phyloP scores from a whole-genome alignment of 352 stramenopile species.

The Globisporangium canariense region DNA sequence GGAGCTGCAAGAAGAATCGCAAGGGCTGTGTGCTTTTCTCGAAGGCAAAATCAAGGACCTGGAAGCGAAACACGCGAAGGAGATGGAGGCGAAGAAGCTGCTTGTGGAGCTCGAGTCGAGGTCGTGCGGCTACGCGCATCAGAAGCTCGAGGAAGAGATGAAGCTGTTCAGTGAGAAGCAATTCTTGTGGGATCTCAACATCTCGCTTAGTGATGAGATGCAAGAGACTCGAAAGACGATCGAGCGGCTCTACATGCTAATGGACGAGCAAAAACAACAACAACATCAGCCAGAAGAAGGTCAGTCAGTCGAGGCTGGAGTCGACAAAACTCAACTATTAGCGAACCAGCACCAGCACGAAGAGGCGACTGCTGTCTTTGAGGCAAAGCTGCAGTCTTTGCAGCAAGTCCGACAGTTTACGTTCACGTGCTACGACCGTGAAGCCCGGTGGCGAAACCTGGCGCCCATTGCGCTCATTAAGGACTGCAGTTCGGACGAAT shows the following conservation, averaged over 20 bases:
- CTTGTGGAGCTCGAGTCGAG: slow-evolving; percentile 47
- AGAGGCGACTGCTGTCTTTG: slow-evolving; percentile 39
- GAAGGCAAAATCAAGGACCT: slow-evolving; percentile 22
- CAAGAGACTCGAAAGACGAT: slow-evolving; percentile 32
- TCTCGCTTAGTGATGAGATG: slow-evolving; percentile 41
- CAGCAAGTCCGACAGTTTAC: slow-evolving; percentile 54
- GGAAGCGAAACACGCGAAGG: slow-evolving; percentile 11
- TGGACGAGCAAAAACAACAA: slow-evolving; percentile 19
- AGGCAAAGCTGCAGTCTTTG: slow-evolving; percentile 43
- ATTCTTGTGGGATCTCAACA: slow-evolving; percentile 49
- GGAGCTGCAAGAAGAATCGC: slow-evolving; percentile 32
- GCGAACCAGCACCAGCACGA: slow-evolving; percentile 25
- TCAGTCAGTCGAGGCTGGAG: neutral
- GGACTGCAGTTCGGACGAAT: slow-evolving; percentile 57
- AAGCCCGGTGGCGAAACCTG: slow-evolving; percentile 55
- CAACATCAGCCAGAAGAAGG: neutral
- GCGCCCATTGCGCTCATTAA: slow-evolving; percentile 46
- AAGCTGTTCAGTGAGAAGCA: slow-evolving; percentile 64
- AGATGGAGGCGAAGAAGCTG: slow-evolving; percentile 32
- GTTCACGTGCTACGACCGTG: slow-evolving; percentile 61
- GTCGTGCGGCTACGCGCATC: slow-evolving; percentile 36
- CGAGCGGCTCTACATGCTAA: slow-evolving; percentile 36
- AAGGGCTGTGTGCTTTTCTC: slow-evolving; percentile 20
- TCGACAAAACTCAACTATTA: slow-evolving; percentile 6
- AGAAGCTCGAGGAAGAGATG: slow-evolving; percentile 52